phyloP scores from a whole-genome alignment of 179 eudicot species.

The Heliamphora pulchella region DNA sequence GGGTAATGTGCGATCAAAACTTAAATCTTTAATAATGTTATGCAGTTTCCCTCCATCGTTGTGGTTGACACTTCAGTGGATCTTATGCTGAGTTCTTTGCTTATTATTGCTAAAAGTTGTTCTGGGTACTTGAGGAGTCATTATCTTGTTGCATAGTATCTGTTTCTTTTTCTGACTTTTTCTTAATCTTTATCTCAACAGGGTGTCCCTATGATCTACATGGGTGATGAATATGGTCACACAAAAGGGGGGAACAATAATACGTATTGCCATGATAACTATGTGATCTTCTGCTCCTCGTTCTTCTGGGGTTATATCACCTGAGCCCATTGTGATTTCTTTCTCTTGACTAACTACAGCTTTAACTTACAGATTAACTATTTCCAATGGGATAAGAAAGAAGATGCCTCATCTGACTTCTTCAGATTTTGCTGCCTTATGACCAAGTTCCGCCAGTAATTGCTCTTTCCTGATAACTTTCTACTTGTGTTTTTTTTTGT shows the following conservation, averaged over 20 bases:
- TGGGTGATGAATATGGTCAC: conserved; percentile 99
- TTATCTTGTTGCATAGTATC: background rate
- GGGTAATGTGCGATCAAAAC: background rate
- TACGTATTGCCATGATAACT: conserved; percentile 94
- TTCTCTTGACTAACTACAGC: conserved; percentile 19
- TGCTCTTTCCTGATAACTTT: background rate
- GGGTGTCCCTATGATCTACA: conserved; percentile 97
- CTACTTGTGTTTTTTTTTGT: conserved; percentile 6
- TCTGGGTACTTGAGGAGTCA: background rate
- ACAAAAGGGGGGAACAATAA: conserved; percentile 98
- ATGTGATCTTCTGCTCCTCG: conserved; percentile 31
- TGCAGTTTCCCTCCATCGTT: background rate
- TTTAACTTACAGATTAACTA: conserved; percentile 67
- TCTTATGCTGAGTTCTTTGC: background rate
- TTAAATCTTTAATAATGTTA: background rate
- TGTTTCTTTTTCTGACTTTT: background rate
- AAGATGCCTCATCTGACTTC: conserved; percentile 65
- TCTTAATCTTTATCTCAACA: conserved; percentile 29
- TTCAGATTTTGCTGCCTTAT: conserved; percentile 78
- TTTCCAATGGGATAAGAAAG: conserved; percentile 90
- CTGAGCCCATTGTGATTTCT: conserved; percentile 4
- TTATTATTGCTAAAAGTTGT: background rate
- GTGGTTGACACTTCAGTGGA: background rate
- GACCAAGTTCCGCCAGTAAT: conserved; percentile 75
- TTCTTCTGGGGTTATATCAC: conserved; percentile 3